Evolutionary conservation across 768 basidiomycete species (phyloP).

Genomic region (Trametes cingulata): DNA sequence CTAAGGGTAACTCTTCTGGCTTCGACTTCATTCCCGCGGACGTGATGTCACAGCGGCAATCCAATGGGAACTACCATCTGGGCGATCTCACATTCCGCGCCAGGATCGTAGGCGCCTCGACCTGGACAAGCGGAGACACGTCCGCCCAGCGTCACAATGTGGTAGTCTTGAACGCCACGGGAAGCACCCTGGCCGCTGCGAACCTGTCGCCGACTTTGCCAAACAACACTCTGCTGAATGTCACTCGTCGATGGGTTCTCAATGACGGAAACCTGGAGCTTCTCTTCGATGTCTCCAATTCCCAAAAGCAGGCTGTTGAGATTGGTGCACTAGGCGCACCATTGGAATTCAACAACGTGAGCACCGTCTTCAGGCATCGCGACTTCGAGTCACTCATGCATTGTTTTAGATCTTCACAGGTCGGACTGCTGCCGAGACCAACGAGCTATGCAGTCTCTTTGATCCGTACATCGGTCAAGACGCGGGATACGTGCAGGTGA

Average conservation of each 20-base stretch:
- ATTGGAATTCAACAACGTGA: slow-evolving; percentile 57
- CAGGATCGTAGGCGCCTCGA: slow-evolving; percentile 44
- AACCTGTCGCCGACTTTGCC: slow-evolving; percentile 52
- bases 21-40: slow-evolving; percentile 57
- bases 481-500: slow-evolving; percentile 52
- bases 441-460: slow-evolving; percentile 52
- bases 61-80: slow-evolving; percentile 53
- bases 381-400: background rate
- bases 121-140: slow-evolving; percentile 50
- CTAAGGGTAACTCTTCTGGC: slow-evolving; percentile 32
- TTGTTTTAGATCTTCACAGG: slow-evolving; percentile 52
- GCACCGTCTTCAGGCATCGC: slow-evolving; percentile 4
- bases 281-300: slow-evolving; percentile 52
- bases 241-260: slow-evolving; percentile 54
- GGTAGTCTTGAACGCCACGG: slow-evolving; percentile 40
- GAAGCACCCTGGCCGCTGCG: slow-evolving; percentile 49
- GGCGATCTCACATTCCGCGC: slow-evolving; percentile 58
- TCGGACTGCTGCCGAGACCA: slow-evolving; percentile 52
- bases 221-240: slow-evolving; percentile 43
- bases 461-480: slow-evolving; percentile 61
- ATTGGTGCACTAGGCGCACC: slow-evolving; percentile 56
- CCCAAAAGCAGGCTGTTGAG: slow-evolving; percentile 47
- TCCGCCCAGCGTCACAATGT: slow-evolving; percentile 44
- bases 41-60: slow-evolving; percentile 48
- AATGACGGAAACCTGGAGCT: slow-evolving; percentile 43